Percentiles rank a stretch among this genome's conserved stretches.
Evolutionary conservation across 495 filamentous ascomycete species (phyloP).

Genomic region (Xylaria telfairii): DNA sequence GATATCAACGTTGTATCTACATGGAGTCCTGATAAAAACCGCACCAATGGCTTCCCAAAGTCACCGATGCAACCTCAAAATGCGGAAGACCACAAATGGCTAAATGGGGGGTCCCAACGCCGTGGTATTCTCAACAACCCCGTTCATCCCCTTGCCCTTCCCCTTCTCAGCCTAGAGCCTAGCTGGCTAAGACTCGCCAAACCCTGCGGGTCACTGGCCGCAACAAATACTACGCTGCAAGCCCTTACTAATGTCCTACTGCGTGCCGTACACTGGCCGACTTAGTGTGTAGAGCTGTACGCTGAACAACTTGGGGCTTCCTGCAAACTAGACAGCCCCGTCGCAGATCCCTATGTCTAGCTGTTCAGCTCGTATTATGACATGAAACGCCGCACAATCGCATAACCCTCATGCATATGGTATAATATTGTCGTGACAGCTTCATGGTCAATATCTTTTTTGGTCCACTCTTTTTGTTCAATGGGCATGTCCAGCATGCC

Average conservation of each 20-base stretch:
- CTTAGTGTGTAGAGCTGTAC: neutral
- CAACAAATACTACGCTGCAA: neutral
- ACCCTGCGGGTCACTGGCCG: constrained; percentile 6
- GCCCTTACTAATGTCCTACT: constrained; percentile 1
- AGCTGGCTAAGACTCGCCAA: neutral
- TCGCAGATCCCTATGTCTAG: constrained; percentile 8
- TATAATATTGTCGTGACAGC: neutral
- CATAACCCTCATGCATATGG: neutral
- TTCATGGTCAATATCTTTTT: neutral
- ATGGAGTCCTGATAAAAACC: neutral
- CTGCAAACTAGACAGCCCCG: constrained; percentile 10
- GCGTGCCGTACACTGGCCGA: neutral
- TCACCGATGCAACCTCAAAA: neutral
- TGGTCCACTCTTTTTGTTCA: neutral
- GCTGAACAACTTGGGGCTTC: constrained; percentile 9
- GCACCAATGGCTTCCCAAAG: constrained; percentile 3
- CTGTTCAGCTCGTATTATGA: constrained; percentile 11
- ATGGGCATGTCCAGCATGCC: constrained; percentile 14
- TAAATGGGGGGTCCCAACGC: constrained; percentile 9
- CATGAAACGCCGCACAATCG: neutral
- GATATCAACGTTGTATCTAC: neutral
- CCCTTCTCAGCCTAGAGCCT: neutral
- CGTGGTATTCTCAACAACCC: neutral
- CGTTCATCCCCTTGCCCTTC: neutral
- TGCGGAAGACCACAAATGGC: neutral